Conservation (phyloP, 1,284 basidiomycete species). For the Sutorius eximius region DNA sequence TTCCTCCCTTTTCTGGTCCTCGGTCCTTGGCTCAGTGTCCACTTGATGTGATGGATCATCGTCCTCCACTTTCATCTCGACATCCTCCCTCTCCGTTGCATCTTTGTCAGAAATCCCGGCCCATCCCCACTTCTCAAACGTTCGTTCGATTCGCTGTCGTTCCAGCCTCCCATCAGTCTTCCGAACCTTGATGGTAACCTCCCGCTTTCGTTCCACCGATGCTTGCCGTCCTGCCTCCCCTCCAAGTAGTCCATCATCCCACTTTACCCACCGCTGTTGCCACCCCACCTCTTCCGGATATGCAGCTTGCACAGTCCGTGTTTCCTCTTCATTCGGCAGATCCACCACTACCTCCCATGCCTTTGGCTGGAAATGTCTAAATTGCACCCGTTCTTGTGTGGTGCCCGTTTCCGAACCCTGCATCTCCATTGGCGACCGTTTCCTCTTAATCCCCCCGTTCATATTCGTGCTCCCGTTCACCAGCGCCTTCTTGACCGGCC, state of each 20-base stretch:
- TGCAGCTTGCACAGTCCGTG: conserved; percentile 35
- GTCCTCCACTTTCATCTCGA: conserved; percentile 33
- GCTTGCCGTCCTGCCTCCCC: conserved; percentile 42
- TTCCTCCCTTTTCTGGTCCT: conserved; percentile 5
- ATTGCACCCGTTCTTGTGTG: conserved; percentile 36
- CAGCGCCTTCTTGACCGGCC: conserved; percentile 33
- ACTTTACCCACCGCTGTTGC: conserved; percentile 40
- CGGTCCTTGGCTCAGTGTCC: conserved; percentile 7
- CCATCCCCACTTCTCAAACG: conserved; percentile 70
- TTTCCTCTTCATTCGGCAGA: conserved; percentile 43
- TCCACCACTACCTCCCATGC: conserved; percentile 58
- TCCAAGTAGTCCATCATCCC: conserved; percentile 32
- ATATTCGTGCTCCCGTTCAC: conserved; percentile 25
- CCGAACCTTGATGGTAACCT: conserved; percentile 60
- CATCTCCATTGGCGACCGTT: conserved; percentile 40
- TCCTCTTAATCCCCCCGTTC: conserved; percentile 53
- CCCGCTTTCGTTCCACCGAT: conserved; percentile 47
- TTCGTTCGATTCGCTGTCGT: conserved; percentile 66
- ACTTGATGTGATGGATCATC: conserved; percentile 5
- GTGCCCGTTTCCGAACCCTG: conserved; percentile 29
- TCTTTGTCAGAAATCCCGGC: conserved; percentile 14
- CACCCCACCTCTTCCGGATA: conserved; percentile 39
- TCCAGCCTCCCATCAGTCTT: conserved; percentile 57
- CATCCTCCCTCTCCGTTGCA: conserved; percentile 15
- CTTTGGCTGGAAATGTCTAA: conserved; percentile 68